Percentiles rank a stretch among this genome's conserved stretches.
Conservation (phyloP, 148 eudicot genomes). For the Vaccinium darrowii region DNA sequence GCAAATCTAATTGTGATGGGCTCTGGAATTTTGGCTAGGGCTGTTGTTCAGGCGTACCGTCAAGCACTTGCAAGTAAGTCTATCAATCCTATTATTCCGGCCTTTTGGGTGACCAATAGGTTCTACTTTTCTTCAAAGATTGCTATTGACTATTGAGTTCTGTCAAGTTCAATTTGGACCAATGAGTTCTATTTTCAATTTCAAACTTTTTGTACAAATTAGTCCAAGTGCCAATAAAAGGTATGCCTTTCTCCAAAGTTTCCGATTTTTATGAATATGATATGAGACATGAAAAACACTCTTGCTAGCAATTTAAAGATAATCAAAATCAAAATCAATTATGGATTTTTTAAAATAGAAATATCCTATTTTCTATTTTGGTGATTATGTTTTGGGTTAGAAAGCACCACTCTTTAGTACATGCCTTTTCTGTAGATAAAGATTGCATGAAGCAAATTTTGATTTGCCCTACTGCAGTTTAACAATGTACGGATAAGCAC, state of each 20-base stretch:
- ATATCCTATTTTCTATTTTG: background rate
- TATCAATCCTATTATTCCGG: background rate
- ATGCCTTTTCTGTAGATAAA: background rate
- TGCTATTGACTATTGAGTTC: background rate
- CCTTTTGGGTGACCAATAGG: background rate
- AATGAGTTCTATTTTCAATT: background rate
- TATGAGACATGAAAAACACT: background rate
- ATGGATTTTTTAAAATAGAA: background rate
- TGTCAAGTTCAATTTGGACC: background rate
- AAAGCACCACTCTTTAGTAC: background rate
- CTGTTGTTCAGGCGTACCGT: conserved; percentile 66
- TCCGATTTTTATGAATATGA: background rate
- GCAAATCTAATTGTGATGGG: conserved; percentile 60
- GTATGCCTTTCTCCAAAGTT: background rate
- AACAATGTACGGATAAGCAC: background rate
- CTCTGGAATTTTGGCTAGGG: conserved; percentile 57
- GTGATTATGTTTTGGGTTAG: background rate
- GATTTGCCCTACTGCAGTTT: background rate
- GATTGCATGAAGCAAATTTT: background rate
- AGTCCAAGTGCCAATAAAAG: background rate
- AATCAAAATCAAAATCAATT: background rate
- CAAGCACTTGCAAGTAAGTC: conserved; percentile 66
- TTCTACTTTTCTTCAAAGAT: background rate
- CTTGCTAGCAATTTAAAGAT: background rate
- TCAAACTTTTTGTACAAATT: background rate